These are phyloP conservation scores for Psilocybe azurescens DNA, from an alignment of 768 basidiomycete species.

Conservation along the genomic window DNA sequence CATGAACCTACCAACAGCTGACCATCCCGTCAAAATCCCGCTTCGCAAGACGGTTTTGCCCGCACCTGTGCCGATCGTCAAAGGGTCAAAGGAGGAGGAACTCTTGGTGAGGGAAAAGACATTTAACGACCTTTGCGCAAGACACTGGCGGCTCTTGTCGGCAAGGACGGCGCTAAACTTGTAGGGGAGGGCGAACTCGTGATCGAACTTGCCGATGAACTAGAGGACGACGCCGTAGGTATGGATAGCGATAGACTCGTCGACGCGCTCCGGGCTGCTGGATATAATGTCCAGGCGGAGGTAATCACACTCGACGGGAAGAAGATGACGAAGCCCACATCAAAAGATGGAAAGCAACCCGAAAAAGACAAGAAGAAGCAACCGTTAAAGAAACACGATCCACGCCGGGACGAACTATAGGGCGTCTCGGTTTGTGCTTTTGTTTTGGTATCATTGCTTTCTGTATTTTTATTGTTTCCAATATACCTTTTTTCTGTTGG, in stretches of 20 bases:
- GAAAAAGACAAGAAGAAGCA: conserved; percentile 32
- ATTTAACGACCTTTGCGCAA: conserved; percentile 43
- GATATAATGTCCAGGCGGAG: conserved; percentile 51
- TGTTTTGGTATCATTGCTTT: conserved; percentile 10
- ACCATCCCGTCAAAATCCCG: conserved; percentile 61
- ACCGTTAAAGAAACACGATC: conserved; percentile 18
- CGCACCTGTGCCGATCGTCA: conserved; percentile 33
- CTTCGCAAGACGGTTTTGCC: conserved; percentile 54
- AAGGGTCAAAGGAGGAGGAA: conserved; percentile 22
- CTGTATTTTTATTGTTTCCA: conserved; percentile 23
- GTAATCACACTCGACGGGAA: conserved; percentile 27
- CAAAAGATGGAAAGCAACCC: conserved; percentile 25
- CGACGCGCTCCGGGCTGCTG: conserved; percentile 57
- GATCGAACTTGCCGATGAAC: conserved; percentile 54
- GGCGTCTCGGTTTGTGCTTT: conserved; percentile 3
- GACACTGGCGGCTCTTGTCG: conserved; percentile 41
- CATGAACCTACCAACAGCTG: conserved; percentile 50
- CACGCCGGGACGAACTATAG: conserved; percentile 26
- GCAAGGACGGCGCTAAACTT: conserved; percentile 22
- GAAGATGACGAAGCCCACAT: conserved; percentile 23
- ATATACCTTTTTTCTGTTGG: conserved; percentile 2
- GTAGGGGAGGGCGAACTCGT: conserved; percentile 36
- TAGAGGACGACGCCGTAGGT: conserved; percentile 39
- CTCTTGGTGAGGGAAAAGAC: conserved; percentile 30
- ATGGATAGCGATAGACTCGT: conserved; percentile 46